Evolutionary conservation across 768 basidiomycete genomes (phyloP).

Genomic region (Neoboletus brunneissimus): DNA sequence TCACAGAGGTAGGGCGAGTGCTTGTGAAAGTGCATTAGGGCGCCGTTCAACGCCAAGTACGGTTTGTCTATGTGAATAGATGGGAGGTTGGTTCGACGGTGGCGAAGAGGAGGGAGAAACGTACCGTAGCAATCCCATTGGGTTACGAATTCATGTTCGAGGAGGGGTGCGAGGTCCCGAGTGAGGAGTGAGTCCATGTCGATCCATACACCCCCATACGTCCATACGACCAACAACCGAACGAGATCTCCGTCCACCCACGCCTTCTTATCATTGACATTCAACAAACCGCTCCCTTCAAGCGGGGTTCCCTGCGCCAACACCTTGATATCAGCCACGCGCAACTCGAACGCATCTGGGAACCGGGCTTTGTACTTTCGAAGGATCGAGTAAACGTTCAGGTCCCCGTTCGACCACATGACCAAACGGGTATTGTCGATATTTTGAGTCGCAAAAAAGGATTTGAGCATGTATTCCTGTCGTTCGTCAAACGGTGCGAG

Average conservation of each 20-base stretch:
- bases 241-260: conserved; percentile 96
- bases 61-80: conserved; percentile 54
- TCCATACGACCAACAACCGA: conserved; percentile 85
- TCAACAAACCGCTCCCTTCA: conserved; percentile 59
- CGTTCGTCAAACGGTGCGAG: conserved; percentile 75
- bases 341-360: conserved; percentile 70
- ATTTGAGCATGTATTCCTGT: conserved; percentile 89
- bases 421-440: conserved; percentile 59
- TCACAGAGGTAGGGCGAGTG: conserved; percentile 97
- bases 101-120: conserved; percentile 15
- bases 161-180: conserved; percentile 78
- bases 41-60: conserved; percentile 83
- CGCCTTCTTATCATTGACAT: conserved; percentile 69
- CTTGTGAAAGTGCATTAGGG: conserved; percentile 87
- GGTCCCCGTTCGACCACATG: conserved; percentile 90
- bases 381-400: conserved; percentile 55
- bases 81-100: not conserved
- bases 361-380: conserved; percentile 55
- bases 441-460: conserved; percentile 92
- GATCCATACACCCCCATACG: conserved; percentile 90
- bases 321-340: conserved; percentile 59
- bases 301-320: conserved; percentile 78
- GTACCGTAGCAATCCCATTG: conserved; percentile 99
- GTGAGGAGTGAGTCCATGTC: conserved; percentile 97
- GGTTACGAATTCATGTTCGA: conserved; percentile 94